phyloP scores from a whole-genome alignment of 495 filamentous ascomycete genomes.

The Chaetomium tenue region DNA sequence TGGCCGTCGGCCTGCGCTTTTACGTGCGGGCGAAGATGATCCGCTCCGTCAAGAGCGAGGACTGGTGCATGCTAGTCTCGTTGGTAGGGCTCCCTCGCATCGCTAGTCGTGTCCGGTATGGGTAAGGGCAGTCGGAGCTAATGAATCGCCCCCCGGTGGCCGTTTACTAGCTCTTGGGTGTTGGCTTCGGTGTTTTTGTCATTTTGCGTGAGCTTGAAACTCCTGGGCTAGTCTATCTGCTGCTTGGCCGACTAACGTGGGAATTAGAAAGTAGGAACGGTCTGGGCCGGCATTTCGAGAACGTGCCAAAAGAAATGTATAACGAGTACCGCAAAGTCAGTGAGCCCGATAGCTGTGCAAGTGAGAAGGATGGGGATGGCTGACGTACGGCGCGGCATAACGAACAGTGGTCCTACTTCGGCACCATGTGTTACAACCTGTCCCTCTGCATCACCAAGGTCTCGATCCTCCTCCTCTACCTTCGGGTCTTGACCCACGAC shows the following conservation, averaged over 20 bases:
- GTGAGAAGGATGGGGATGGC: background rate
- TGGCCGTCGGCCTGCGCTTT: constrained; percentile 4
- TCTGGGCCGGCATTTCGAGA: background rate
- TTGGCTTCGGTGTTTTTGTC: background rate
- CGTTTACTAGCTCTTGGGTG: background rate
- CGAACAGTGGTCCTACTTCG: constrained; percentile 5
- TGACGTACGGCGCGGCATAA: background rate
- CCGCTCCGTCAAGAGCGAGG: constrained; percentile 9
- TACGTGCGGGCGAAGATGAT: constrained; percentile 9
- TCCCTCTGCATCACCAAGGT: constrained; percentile 37
- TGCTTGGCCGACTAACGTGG: background rate
- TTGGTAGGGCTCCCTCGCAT: background rate
- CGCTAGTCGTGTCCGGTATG: background rate
- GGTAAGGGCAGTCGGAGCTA: background rate
- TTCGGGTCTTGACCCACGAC: constrained; percentile 39
- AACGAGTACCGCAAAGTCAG: constrained; percentile 4
- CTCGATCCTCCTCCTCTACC: constrained; percentile 47
- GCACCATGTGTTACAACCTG: constrained; percentile 23
- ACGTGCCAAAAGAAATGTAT: background rate
- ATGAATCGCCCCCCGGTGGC: background rate
- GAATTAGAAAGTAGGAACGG: background rate
- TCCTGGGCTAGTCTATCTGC: background rate
- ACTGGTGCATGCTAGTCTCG: constrained; percentile 2
- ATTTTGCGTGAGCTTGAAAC: background rate
- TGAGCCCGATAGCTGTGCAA: background rate